Percentiles rank a stretch among this genome's conserved stretches.
These are phyloP conservation scores for Acorus calamus DNA, from an alignment of 106 monocot species.

Conservation along the genomic window DNA sequence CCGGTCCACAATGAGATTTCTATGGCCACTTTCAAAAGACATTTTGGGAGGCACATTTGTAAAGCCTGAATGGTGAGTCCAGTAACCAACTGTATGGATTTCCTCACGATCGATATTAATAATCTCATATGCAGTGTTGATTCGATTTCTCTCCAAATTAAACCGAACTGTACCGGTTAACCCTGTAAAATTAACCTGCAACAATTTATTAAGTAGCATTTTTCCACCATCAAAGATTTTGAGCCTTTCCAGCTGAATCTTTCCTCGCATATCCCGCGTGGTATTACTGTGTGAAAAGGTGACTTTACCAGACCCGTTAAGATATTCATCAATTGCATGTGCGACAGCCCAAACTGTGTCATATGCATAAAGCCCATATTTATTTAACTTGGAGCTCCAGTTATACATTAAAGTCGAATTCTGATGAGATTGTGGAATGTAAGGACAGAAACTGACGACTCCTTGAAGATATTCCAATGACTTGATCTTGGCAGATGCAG, in stretches of 20 bases:
- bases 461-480: slow-evolving; percentile 36
- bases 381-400: slow-evolving; percentile 30
- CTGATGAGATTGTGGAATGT: slow-evolving; percentile 29
- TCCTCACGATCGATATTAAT: slow-evolving; percentile 32
- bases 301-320: slow-evolving; percentile 28
- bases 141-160: slow-evolving; percentile 28
- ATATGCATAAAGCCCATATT: slow-evolving; percentile 60
- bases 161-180: slow-evolving; percentile 43
- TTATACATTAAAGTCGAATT: slow-evolving; percentile 33
- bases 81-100: slow-evolving; percentile 40
- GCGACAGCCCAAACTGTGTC: slow-evolving; percentile 66
- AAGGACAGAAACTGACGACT: slow-evolving; percentile 46
- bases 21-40: slow-evolving; percentile 1
- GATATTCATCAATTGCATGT: slow-evolving; percentile 38
- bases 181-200: slow-evolving; percentile 45
- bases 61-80: slow-evolving; percentile 31
- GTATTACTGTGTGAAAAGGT: slow-evolving; percentile 23
- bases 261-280: slow-evolving; percentile 20
- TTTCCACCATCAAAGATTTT: slow-evolving; percentile 48
- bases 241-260: slow-evolving; percentile 19
- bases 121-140: slow-evolving; percentile 31
- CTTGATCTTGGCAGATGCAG: neutral
- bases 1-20: slow-evolving; percentile 13
- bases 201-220: slow-evolving; percentile 29
- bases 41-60: slow-evolving; percentile 21